Conservation (phyloP, 202 grass and related monocot genomes). For the Brachypodium distachyon region DNA sequence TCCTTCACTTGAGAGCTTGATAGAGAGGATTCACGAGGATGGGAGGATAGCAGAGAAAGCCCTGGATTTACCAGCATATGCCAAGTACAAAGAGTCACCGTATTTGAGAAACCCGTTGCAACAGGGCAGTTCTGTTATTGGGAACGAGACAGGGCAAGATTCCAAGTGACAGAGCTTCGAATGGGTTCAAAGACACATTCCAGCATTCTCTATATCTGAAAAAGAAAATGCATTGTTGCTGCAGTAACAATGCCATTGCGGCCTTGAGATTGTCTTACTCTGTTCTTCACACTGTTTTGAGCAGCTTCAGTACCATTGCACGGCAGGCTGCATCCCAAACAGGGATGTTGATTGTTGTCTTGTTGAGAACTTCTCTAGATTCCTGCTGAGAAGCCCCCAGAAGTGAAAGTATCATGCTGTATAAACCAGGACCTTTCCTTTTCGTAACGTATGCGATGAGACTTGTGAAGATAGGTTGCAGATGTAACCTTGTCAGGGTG, state of each 20-base stretch:
- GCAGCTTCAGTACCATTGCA: background rate
- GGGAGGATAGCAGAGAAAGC: slow-evolving; percentile 78
- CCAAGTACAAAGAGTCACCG: slow-evolving; percentile 54
- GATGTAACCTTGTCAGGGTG: background rate
- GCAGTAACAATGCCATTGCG: background rate
- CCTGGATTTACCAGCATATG: slow-evolving; percentile 66
- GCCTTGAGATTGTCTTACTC: background rate
- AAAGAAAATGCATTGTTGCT: background rate
- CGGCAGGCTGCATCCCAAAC: background rate
- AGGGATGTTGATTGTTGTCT: background rate
- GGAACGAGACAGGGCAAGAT: slow-evolving; percentile 4
- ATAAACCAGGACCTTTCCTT: background rate
- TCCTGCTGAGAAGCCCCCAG: background rate
- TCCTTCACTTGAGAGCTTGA: slow-evolving; percentile 83
- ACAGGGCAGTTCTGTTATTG: background rate
- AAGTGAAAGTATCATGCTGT: background rate
- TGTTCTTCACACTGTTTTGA: background rate
- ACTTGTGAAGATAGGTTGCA: background rate
- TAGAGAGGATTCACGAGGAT: slow-evolving; percentile 83
- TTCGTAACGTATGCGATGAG: background rate
- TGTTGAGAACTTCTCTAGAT: background rate
- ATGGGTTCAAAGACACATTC: background rate
- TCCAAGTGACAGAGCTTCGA: slow-evolving; percentile 12
- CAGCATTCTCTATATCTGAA: background rate
- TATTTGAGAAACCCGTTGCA: slow-evolving; percentile 52